Base-by-base conservation (phyloP, 1,139 yeast species). In the Sugiyamaella grinbergsii region DNA sequence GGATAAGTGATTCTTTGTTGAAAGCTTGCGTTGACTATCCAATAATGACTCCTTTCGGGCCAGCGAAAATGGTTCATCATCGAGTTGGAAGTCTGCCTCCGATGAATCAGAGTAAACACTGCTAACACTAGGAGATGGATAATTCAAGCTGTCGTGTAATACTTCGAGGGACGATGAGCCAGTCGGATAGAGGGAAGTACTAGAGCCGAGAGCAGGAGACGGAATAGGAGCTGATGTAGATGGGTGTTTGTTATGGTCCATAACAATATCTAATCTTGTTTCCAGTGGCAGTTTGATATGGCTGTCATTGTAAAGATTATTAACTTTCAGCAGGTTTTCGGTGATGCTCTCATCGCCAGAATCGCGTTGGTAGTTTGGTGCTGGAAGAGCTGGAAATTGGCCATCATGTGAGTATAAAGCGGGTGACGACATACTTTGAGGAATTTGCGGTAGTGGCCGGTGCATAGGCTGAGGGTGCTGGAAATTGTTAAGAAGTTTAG, bases 11-110 rank as follows among this genome's bases (percentile, higher is more conserved):
- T 61, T 58, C 38, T 55, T 50, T 1, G 71, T 68, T 5, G 59
- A 55, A 13, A 67, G 60, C 26, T 61, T 62, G 3, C 71, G 55
- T 55, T 69, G 70, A 6, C 61, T 58, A 20, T 69, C 72, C 43
- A 62, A 61, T 40, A 69, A 53, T 18, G 70, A 63, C 45, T 62
- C 71, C 44, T 66, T 62, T 22, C 71, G 64, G 3, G 61, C 55
- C 24, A 65, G 48, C 34, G 52, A 49, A 13, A 43, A 36, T 11
- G 56, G 53, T 6, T 38, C 52, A 22, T 28, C 36, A 16, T 39
- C 43, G 3, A 41, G 44, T 11, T 48, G 49, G 8, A 39, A 36
- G 7, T 48, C 55, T 7, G 43, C 38, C n/a, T 56, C 61, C 20
- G 54, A 49, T 26, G 49, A 53, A 37, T 53, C 58, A 13, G 58